A percentile compares a stretch with the other conserved stretches of the same genome.
phyloP scores from a whole-genome alignment of 1,284 basidiomycete species.

The Boletus sp. region DNA sequence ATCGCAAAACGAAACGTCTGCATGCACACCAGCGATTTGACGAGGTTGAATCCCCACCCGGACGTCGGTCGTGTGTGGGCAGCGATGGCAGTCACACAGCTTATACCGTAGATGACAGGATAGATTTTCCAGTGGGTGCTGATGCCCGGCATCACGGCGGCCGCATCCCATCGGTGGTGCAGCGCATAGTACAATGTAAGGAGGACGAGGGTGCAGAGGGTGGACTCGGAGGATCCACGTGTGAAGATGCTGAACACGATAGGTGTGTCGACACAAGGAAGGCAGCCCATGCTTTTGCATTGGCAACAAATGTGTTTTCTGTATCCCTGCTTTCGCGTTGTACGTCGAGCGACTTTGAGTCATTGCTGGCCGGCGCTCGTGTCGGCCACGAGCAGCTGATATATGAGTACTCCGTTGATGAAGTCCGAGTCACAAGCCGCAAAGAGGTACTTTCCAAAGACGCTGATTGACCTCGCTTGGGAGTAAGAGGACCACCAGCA shows the following conservation, averaged over 20 bases:
- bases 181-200: constrained; percentile 64
- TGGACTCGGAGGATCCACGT: constrained; percentile 90
- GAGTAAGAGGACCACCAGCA: constrained; percentile 74
- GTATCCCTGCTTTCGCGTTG: constrained; percentile 13
- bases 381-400: constrained; percentile 49
- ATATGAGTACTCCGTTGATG: constrained; percentile 76
- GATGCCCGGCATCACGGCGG: constrained; percentile 74
- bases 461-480: constrained; percentile 81
- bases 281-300: constrained; percentile 38
- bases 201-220: constrained; percentile 82
- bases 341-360: constrained; percentile 11
- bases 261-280: constrained; percentile 69
- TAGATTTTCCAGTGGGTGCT: constrained; percentile 96
- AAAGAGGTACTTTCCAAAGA: constrained; percentile 93
- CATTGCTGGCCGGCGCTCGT: background rate
- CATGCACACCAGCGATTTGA: constrained; percentile 49
- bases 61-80: constrained; percentile 18
- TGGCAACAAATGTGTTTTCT: background rate
- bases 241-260: constrained; percentile 96
- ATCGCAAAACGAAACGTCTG: constrained; percentile 67
- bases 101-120: constrained; percentile 86
- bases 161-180: constrained; percentile 51
- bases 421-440: constrained; percentile 71
- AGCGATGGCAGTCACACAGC: constrained; percentile 71
- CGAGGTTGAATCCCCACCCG: constrained; percentile 32